phyloP scores from a whole-genome alignment of 1,139 yeast genomes.

The Petasospora fabianii region DNA sequence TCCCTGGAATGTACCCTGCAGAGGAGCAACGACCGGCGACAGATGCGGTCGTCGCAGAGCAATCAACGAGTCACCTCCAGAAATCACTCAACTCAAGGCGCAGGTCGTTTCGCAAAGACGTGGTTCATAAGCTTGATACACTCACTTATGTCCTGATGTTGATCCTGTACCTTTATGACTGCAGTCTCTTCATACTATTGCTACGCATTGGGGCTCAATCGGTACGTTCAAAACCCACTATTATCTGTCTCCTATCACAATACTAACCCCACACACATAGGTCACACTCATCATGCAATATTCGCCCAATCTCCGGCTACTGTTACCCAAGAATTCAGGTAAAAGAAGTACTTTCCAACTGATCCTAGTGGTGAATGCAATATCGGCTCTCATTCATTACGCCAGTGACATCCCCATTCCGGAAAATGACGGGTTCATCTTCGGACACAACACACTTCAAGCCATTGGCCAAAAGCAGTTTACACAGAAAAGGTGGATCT shows the following conservation, averaged over 20 bases:
- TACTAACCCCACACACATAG: constrained; percentile 8
- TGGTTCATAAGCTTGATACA: constrained; percentile 10
- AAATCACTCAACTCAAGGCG: constrained; percentile 17
- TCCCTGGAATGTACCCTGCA: constrained; percentile 5
- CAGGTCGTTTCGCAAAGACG: constrained; percentile 14
- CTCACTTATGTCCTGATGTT: constrained; percentile 12
- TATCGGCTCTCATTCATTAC: constrained; percentile 14
- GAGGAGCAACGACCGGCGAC: background rate
- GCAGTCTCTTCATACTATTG: constrained; percentile 24
- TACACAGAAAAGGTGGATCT: constrained; percentile 15
- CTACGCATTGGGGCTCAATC: constrained; percentile 13
- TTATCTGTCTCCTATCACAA: background rate
- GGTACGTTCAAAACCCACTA: background rate
- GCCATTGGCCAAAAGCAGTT: constrained; percentile 23
- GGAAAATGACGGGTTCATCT: constrained; percentile 22
- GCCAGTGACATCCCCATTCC: constrained; percentile 21
- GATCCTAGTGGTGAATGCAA: constrained; percentile 10
- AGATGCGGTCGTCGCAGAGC: background rate
- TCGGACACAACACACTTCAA: constrained; percentile 26
- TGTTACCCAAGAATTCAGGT: constrained; percentile 11
- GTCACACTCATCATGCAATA: constrained; percentile 9
- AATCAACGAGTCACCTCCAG: constrained; percentile 2
- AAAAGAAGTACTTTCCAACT: constrained; percentile 16
- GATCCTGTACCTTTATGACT: constrained; percentile 23
- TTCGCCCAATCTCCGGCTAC: constrained; percentile 8